These are phyloP conservation scores for Papiliotrema nemorosa DNA, from an alignment of 1,284 basidiomycete species.

Conservation along the genomic window DNA sequence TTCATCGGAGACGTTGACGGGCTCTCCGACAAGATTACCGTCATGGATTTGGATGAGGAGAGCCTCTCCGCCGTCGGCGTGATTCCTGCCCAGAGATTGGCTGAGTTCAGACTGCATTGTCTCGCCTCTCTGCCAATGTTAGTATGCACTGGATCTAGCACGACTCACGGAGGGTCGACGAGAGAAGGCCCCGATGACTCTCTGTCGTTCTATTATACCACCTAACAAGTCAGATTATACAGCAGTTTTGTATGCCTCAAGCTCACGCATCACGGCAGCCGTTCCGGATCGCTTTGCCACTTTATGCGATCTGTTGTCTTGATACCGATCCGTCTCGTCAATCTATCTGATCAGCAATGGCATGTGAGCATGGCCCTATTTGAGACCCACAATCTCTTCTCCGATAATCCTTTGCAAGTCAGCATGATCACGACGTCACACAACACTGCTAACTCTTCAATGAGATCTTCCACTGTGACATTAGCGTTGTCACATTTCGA, in stretches of 20 bases:
- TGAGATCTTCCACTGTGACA: conserved; percentile 47
- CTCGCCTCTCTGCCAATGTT: neutral
- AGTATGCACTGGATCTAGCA: conserved; percentile 3
- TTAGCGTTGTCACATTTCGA: conserved; percentile 1
- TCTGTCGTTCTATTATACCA: conserved; percentile 50
- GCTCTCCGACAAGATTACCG: conserved; percentile 31
- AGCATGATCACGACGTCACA: conserved; percentile 1
- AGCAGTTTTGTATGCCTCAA: neutral
- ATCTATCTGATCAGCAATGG: conserved; percentile 54
- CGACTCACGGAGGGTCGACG: conserved; percentile 37
- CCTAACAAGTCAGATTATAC: conserved; percentile 21
- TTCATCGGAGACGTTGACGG: conserved; percentile 15
- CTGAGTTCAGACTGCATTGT: conserved; percentile 2
- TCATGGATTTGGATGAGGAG: conserved; percentile 33
- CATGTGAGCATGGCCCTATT: neutral
- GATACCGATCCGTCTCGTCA: conserved; percentile 83
- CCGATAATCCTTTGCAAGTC: conserved; percentile 48
- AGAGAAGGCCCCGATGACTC: conserved; percentile 40
- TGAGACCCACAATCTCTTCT: conserved; percentile 47
- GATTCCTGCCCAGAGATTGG: too few species aligned
- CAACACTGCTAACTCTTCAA: conserved; percentile 43
- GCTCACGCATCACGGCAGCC: conserved; percentile 67
- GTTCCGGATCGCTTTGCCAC: conserved; percentile 67
- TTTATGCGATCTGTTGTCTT: conserved; percentile 75
- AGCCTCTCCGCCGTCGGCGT: too few species aligned